Evolutionary conservation across 2,329 filamentous ascomycete species (phyloP).

Genomic region (Penicillium brasilianum): DNA sequence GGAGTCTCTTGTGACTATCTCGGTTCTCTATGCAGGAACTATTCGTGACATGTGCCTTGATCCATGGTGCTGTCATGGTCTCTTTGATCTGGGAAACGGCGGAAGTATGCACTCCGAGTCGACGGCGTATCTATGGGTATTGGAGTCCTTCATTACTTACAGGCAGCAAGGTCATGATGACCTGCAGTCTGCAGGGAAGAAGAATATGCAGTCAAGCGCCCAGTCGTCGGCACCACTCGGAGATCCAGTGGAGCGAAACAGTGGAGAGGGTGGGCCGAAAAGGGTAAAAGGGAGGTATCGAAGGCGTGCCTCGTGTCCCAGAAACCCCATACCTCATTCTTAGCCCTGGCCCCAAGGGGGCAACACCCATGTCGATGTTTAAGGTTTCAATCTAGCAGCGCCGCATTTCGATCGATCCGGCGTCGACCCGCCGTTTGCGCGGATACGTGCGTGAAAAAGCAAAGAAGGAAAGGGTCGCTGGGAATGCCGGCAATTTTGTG

Average conservation of each 20-base stretch:
- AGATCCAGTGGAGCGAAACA: slow-evolving; percentile 20
- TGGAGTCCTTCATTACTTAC: slow-evolving; percentile 12
- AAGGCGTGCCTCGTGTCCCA: slow-evolving; percentile 24
- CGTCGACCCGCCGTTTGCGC: background rate
- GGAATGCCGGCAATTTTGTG: background rate
- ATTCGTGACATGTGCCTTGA: slow-evolving; percentile 5
- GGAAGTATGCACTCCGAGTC: background rate
- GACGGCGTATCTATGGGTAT: background rate
- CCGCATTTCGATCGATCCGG: slow-evolving; percentile 3
- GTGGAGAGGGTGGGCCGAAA: slow-evolving; percentile 19
- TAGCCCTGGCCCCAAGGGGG: slow-evolving; percentile 6
- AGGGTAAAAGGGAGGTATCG: slow-evolving; percentile 27
- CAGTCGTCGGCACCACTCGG: slow-evolving; percentile 26
- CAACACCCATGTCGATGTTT: slow-evolving; percentile 9
- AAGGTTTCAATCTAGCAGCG: slow-evolving; percentile 10
- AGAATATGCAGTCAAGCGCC: slow-evolving; percentile 21
- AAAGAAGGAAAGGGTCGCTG: background rate
- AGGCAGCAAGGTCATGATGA: slow-evolving; percentile 21
- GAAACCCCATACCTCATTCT: slow-evolving; percentile 24
- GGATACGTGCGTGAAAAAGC: slow-evolving; percentile 2
- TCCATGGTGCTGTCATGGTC: slow-evolving; percentile 14
- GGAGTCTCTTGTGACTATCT: slow-evolving; percentile 6
- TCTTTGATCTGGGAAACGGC: slow-evolving; percentile 2
- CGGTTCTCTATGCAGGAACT: slow-evolving; percentile 13
- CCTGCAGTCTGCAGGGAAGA: slow-evolving; percentile 30